phyloP scores from a whole-genome alignment of 192 early-diverging fungal genomes.

The Jimgerdemannia flammicorona region DNA sequence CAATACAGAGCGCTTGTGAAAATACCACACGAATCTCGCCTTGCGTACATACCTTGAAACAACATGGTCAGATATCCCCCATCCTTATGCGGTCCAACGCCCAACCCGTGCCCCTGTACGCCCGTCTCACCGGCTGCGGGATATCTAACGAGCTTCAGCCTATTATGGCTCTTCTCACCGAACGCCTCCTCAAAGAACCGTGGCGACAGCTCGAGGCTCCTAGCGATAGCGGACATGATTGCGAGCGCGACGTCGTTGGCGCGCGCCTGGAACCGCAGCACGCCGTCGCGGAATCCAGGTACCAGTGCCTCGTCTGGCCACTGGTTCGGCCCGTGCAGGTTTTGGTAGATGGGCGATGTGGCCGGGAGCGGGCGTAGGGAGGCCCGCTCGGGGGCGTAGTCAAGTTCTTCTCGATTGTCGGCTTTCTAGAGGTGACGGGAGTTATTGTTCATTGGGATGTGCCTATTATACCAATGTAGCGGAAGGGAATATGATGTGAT shows the following conservation, averaged over 20 bases:
- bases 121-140: slow-evolving; percentile 32
- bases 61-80: slow-evolving; percentile 49
- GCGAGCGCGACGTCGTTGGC: slow-evolving; percentile 36
- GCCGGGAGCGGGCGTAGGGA: slow-evolving; percentile 8
- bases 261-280: slow-evolving; percentile 30
- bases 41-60: slow-evolving; percentile 33
- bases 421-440: not conserved
- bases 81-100: slow-evolving; percentile 57
- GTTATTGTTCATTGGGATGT: no score
- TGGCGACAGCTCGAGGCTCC: slow-evolving; percentile 34
- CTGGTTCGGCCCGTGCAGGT: slow-evolving; percentile 54
- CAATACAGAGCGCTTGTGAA: slow-evolving; percentile 19
- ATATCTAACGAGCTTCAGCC: slow-evolving; percentile 40
- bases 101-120: slow-evolving; percentile 30
- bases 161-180: slow-evolving; percentile 31
- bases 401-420: slow-evolving; percentile 49
- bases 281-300: slow-evolving; percentile 43
- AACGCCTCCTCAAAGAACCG: slow-evolving; percentile 37
- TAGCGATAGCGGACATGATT: slow-evolving; percentile 42
- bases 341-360: slow-evolving; percentile 35
- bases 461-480: not conserved
- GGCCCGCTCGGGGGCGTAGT: slow-evolving; percentile 47
- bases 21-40: not conserved
- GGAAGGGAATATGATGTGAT: no score
- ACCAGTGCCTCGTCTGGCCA: slow-evolving; percentile 44